Evolutionary conservation across 23 red algal genomes (phyloP).

Genomic region (Cyanidiococcus yangmingshanensis): DNA sequence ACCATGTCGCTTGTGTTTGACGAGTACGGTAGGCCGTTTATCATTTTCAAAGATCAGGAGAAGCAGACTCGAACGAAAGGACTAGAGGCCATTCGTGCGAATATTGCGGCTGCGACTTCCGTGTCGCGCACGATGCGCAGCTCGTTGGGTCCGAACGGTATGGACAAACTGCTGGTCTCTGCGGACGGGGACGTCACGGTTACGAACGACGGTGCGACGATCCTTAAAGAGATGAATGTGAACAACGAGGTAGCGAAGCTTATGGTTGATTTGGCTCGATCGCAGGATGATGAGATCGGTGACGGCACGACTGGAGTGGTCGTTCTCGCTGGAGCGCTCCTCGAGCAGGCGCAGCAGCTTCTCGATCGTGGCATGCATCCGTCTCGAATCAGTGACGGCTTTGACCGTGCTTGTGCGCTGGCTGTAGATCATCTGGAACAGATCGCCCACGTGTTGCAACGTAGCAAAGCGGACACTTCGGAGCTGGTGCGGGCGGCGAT

Average conservation of each 20-base stretch:
- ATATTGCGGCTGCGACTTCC: constrained; percentile 71
- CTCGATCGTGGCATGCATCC: constrained; percentile 94
- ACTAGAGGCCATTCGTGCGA: constrained; percentile 84
- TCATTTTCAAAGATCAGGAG: constrained; percentile 94
- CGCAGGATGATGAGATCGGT: constrained; percentile 97
- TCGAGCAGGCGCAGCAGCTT: constrained; percentile 79
- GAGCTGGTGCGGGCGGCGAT: constrained; percentile 74
- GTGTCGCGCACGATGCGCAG: constrained; percentile 76
- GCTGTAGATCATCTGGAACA: constrained; percentile 30
- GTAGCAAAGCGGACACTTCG: constrained; percentile 41
- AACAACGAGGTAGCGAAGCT: constrained; percentile 85
- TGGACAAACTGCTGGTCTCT: constrained; percentile 98
- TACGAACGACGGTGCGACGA: constrained; percentile 98
- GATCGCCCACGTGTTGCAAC: constrained; percentile 47
- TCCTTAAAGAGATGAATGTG: constrained; percentile 91
- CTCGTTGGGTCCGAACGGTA: constrained; percentile 90
- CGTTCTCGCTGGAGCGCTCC: constrained; percentile 77
- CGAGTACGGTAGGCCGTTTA: constrained; percentile 88
- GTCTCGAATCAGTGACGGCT: constrained; percentile 82
- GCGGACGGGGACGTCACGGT: constrained; percentile 97
- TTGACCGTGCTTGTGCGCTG: constrained; percentile 57
- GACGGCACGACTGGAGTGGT: constrained; percentile 99
- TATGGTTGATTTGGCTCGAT: constrained; percentile 85
- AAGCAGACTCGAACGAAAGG: constrained; percentile 67
- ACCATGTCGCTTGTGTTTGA: constrained; percentile 92